Base-by-base conservation (phyloP, 306 rosid species). In the Ammopiptanthus mongolicus region DNA sequence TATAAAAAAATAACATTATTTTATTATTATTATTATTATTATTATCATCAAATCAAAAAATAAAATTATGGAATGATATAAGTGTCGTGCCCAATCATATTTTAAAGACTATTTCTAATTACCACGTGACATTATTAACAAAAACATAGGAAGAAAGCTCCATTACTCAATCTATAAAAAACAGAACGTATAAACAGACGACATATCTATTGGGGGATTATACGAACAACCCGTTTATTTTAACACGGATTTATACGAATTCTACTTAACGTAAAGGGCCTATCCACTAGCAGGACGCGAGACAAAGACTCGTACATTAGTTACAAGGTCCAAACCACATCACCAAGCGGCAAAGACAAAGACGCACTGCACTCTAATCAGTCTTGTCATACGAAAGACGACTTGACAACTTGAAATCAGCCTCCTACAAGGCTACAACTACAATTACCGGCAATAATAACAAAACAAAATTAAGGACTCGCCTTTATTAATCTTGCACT, bases 401-500 rank as follows among this genome's bases (percentile, higher is more conserved):
- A 31, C 64, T 56, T 50, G 53, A 75, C 71, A 71, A 77, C 83
- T 70, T 64, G 23, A 73, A 80, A 61, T 55, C 22, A 75, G 57
- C 80, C 83, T 74, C 79, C 66, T 73, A 77, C 47, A 57, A 65
- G 71, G 77, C 66, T 73, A 77, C 47, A 57, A 65, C 81, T 69
- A 76, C 50, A 50, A 67, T 47, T 57, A 48, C 76, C 22, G 23
- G 72, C n/a, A n/a, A n/a, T 59, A 73, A 69, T 59, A 75, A 72
- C 23, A 79, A 62, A 75, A 74, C 86, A 75, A 86, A 69, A 82
- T 34, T 80, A 84, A 63, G 75, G 50, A 81, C 80, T 36, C 66
- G 76, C 74, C 73, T 81, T 87, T 79, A 84, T 88, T 71, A 78
- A 75, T 83, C 80, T 56, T 65, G 74, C 81, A 59, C 78, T 73